Percentiles rank a stretch among this genome's conserved stretches.
These are phyloP conservation scores for Ustilago hordei DNA, from an alignment of 1,284 basidiomycete genomes.

Conservation along the genomic window DNA sequence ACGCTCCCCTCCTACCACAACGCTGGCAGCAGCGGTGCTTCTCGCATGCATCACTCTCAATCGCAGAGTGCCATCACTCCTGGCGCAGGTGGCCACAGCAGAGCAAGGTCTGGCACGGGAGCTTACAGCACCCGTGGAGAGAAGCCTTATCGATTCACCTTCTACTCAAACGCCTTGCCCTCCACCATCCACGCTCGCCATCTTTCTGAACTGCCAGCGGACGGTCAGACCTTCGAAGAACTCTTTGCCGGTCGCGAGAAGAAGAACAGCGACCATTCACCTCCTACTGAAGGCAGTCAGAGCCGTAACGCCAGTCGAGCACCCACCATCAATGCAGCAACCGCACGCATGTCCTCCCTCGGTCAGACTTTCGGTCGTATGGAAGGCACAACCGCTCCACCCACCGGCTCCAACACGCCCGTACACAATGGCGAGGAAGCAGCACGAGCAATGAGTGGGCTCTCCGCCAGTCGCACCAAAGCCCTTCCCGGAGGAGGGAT, in stretches of 20 bases:
- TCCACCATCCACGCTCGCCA: conserved; percentile 95
- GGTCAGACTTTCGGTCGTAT: conserved; percentile 43
- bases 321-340: conserved; percentile 44
- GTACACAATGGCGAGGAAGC: conserved; percentile 29
- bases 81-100: conserved; percentile 12
- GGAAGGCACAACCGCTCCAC: conserved; percentile 60
- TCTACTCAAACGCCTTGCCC: conserved; percentile 93
- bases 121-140: conserved; percentile 54
- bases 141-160: conserved; percentile 95
- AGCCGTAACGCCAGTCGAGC: conserved; percentile 50
- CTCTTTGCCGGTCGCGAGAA: conserved; percentile 78
- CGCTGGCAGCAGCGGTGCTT: conserved; percentile 52
- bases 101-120: conserved; percentile 41
- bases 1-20: conserved; percentile 66
- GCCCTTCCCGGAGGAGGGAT: conserved; percentile 62
- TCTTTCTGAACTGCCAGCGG: conserved; percentile 90
- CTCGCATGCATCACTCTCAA: conserved; percentile 28
- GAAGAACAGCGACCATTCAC: conserved; percentile 30
- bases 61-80: conserved; percentile 32
- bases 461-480: conserved; percentile 36
- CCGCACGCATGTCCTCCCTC: conserved; percentile 46
- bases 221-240: conserved; percentile 92
- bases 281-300: conserved; percentile 44
- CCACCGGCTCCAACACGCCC: conserved; percentile 60
- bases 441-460: conserved; percentile 29